Base-by-base conservation (phyloP, 2,329 filamentous ascomycete genomes). In the Sporothrix brunneoviolacea region DNA sequence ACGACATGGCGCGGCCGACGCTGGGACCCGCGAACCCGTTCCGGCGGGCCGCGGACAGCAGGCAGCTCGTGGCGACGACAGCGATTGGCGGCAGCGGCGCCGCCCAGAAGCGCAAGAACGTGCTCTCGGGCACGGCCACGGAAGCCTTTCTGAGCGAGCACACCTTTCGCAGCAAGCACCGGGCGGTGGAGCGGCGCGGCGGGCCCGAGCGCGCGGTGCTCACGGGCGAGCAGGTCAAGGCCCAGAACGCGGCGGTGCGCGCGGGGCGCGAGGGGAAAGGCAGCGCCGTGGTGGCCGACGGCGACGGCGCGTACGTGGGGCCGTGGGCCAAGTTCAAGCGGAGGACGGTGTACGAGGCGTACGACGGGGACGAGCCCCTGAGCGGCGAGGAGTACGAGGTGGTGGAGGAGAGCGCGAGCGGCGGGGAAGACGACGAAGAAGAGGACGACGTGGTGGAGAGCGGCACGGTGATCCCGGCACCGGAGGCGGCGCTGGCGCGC, bases 81-180 rank as follows among this genome's bases (percentile, higher is more conserved):
- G n/a, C n/a, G n/a, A n/a, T n/a, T n/a, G n/a, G n/a, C n/a, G n/a
- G n/a, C 27, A 38, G 33, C 28, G 39, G 24, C 27, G 45, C 30
- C 21, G 68, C 69, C 1, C 64, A 82, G 53, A 91, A 91, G 68
- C 82, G 87, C 54, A 91, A 91, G 63, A 91, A 90, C 55, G 76
- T 91, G 1, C 76, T 88, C 10, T 96, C 93, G 0, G 93, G 93
- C 10, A 85, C 80, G 60, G 93, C 93, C 2, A 80, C 93, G 59
- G 91, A 98, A 68, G 90, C 87, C 0, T 87, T 81, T 59, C 82
- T 98, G 57, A 95, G 88, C 66, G 93, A 97, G 62, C 82, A 91
- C 56, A 90, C 88, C 1, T 98, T 98, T 65, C 82, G 88, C 59
- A 81, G 80, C 61, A 90, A 93, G 57, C 91, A 96, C 64, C 84